Base-by-base conservation (phyloP, 352 stramenopile species). In the Globisporangium cystogenes region DNA sequence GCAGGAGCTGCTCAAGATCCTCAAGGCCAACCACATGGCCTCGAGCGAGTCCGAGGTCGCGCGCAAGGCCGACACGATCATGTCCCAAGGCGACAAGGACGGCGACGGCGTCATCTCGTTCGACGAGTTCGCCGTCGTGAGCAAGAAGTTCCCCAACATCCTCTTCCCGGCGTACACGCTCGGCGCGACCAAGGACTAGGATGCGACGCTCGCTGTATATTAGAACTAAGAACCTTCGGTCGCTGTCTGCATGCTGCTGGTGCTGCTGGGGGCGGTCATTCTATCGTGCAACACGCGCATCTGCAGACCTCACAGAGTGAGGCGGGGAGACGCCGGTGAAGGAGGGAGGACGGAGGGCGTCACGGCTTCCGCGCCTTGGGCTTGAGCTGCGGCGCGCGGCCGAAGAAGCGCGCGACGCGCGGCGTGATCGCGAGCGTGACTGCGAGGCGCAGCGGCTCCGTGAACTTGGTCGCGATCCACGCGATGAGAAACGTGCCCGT, bases 91-190 rank as follows among this genome's bases (percentile, higher is more conserved):
- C 33, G 89, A 98, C 61, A 98, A 98, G 68, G 90, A 98, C 67
- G 95, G 94, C 58, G 94, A 98, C 73, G 93, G 95, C 24, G 89
- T 98, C 46, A 97, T 99, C 59, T 98, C 88, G 18, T 98, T 99
- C 65, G 94, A 99, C 59, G 95, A 98, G 68, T 98, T 98, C 65
- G 86, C 95, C 26, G 70, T 98, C 54, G 93, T 98, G 49, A 95
- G 76, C 69, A 98, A 98, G 68, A 98, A 97, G 64, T 99, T 98
- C 62, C 93, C 96, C 15, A 98, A 98, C 64, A 96, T 98, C 68
- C 69, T 98, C 23, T 97, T 96, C 72, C 88, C 87, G 27, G 79
- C 81, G 36, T 94, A 90, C 62, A 89, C 82, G 33, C 66, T 90
- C 16, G 72, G 71, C 16, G 74, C 71, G 15, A 70, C 71, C 7